A percentile compares a stretch with the other conserved stretches of the same genome.
Conservation (phyloP, 495 filamentous ascomycete species). For the Terfezia boudieri region DNA sequence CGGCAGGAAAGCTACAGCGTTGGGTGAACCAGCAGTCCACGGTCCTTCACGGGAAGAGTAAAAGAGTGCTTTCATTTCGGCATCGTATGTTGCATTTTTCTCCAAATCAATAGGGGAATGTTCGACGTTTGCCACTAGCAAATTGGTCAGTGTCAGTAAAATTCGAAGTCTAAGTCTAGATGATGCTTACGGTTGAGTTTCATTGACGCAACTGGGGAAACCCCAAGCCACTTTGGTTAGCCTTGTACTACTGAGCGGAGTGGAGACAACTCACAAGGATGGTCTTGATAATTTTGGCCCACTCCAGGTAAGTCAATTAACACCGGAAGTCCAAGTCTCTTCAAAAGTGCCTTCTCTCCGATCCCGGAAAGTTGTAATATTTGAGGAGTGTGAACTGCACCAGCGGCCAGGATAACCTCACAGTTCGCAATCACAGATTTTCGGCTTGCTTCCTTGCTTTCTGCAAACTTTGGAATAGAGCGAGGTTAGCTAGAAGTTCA, state of each 20-base stretch:
- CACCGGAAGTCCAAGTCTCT: constrained; percentile 20
- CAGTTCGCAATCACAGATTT: constrained; percentile 19
- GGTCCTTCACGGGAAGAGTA: constrained; percentile 18
- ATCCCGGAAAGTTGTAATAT: constrained; percentile 27
- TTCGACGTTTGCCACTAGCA: constrained; percentile 12
- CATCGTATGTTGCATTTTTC: constrained; percentile 24
- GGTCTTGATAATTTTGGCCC: constrained; percentile 30
- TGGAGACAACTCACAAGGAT: constrained; percentile 7
- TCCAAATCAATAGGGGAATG: constrained; percentile 14
- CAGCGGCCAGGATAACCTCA: constrained; percentile 27
- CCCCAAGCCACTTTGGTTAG: too few relatives aligned
- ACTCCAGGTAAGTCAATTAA: constrained; percentile 29
- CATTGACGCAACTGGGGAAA: too few relatives aligned
- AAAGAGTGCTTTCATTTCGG: constrained; percentile 24
- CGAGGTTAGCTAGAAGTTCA: not conserved
- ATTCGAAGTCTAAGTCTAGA: too few relatives aligned
- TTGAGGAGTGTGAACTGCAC: constrained; percentile 24
- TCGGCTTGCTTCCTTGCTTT: not conserved
- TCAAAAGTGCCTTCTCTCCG: constrained; percentile 23
- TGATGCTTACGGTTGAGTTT: too few relatives aligned
- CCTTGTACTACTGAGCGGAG: too few relatives aligned
- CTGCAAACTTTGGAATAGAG: not conserved
- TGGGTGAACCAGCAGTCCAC: not conserved
- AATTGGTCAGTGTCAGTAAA: too few relatives aligned
- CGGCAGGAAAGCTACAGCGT: constrained; percentile 20